These are phyloP conservation scores for Clitopilus hobsonii DNA, from an alignment of 768 basidiomycete genomes.

Conservation along the genomic window DNA sequence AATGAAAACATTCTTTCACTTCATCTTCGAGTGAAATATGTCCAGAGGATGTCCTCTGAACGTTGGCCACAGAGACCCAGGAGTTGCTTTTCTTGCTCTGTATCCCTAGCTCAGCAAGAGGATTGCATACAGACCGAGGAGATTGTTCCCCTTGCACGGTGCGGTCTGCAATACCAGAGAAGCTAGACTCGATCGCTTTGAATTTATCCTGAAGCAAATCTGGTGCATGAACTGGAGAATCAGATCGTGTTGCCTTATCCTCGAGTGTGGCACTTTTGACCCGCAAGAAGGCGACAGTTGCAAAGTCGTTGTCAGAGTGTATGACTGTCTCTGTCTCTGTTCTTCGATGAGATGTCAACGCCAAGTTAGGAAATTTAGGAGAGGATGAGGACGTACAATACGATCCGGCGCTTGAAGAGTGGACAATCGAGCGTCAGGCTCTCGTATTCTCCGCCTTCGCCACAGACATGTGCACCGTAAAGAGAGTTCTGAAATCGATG, in stretches of 20 bases:
- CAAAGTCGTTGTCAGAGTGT: conserved; percentile 78
- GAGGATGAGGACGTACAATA: conserved; percentile 44
- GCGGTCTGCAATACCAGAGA: conserved; percentile 6
- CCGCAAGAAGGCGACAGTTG: conserved; percentile 87
- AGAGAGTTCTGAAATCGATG: conserved; percentile 50
- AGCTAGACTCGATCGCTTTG: conserved; percentile 18
- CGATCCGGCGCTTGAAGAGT: conserved; percentile 74
- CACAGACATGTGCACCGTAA: conserved; percentile 92
- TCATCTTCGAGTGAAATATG: conserved; percentile 62
- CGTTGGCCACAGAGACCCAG: conserved; percentile 71
- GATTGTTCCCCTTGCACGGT: too few species aligned
- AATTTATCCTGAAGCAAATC: conserved; percentile 47
- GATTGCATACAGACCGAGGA: too few species aligned
- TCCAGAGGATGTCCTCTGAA: conserved; percentile 27
- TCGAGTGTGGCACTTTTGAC: conserved; percentile 66
- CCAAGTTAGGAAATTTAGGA: conserved; percentile 1
- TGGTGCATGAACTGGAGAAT: conserved; percentile 33
- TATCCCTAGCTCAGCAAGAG: background rate
- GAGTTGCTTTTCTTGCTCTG: conserved; percentile 31
- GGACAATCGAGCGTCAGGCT: conserved; percentile 88
- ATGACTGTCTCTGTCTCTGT: conserved; percentile 67
- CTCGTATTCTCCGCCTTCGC: conserved; percentile 98
- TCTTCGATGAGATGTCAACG: too few species aligned
- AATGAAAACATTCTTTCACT: conserved; percentile 61
- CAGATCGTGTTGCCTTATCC: conserved; percentile 33